These are phyloP conservation scores for Aspergillus ustus DNA, from an alignment of 2,329 filamentous ascomycete genomes.

Conservation along the genomic window DNA sequence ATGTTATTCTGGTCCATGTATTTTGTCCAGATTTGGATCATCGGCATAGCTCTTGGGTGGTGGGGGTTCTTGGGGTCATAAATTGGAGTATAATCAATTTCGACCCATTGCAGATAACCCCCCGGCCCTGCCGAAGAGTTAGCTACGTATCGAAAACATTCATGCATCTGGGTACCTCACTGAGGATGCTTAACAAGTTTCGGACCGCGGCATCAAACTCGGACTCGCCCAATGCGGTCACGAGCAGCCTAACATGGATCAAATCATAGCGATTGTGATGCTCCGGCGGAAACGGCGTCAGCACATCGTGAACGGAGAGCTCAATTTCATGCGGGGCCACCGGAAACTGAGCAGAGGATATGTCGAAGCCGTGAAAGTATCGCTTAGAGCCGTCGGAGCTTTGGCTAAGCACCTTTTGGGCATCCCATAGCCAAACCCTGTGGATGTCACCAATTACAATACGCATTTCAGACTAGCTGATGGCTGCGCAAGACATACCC, in stretches of 20 bases:
- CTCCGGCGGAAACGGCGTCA: slow-evolving; percentile 9
- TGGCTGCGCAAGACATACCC: neutral
- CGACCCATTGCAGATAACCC: slow-evolving; percentile 10
- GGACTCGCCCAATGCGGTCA: neutral
- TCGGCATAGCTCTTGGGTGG: neutral
- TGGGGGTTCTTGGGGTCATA: neutral
- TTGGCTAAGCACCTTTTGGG: neutral
- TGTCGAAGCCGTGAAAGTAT: slow-evolving; percentile 11
- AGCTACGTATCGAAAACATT: neutral
- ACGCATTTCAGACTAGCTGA: neutral
- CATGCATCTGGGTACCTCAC: neutral
- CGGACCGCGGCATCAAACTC: neutral
- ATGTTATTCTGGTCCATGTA: neutral
- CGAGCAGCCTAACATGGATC: slow-evolving; percentile 6
- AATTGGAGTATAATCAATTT: neutral
- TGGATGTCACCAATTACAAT: neutral
- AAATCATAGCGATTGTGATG: slow-evolving; percentile 12
- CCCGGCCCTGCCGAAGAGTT: neutral
- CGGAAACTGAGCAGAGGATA: slow-evolving; percentile 7
- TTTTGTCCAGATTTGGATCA: neutral
- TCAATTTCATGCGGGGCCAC: neutral
- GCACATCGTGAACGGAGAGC: slow-evolving; percentile 2
- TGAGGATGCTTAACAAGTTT: slow-evolving; percentile 3
- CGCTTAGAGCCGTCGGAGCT: neutral
- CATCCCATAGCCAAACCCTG: slow-evolving; percentile 12